A percentile compares a stretch with the other conserved stretches of the same genome.
Conservation (phyloP, 805 yeast genomes). For the Sugiyamaella americana region DNA sequence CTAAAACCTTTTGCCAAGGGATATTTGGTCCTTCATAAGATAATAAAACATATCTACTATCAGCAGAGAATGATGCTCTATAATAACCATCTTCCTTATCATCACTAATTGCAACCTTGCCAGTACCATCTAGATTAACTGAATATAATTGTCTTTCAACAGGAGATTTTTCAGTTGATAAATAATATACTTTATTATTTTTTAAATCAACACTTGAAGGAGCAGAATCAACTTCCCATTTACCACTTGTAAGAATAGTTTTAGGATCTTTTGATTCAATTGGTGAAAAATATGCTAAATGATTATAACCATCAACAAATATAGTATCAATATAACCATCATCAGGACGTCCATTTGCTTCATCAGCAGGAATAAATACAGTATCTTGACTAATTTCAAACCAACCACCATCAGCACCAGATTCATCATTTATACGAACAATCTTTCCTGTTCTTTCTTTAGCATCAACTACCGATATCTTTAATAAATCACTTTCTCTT, state of each 20-base stretch:
- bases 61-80: slow-evolving; percentile 69
- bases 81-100: slow-evolving; percentile 57
- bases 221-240: slow-evolving; percentile 86
- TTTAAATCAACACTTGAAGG: slow-evolving; percentile 46
- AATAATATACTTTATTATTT: slow-evolving; percentile 51
- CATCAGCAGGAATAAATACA: slow-evolving; percentile 48
- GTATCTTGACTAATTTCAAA: slow-evolving; percentile 69
- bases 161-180: slow-evolving; percentile 71
- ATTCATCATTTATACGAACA: slow-evolving; percentile 44
- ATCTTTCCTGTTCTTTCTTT: slow-evolving; percentile 31
- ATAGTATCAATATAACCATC: slow-evolving; percentile 79
- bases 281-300: slow-evolving; percentile 80
- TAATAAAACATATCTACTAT: slow-evolving; percentile 64
- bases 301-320: slow-evolving; percentile 47
- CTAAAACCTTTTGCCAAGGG: slow-evolving; percentile 71
- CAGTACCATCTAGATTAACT: slow-evolving; percentile 47
- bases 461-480: slow-evolving; percentile 51
- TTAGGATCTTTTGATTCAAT: slow-evolving; percentile 49
- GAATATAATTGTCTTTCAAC: slow-evolving; percentile 80
- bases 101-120: slow-evolving; percentile 43
- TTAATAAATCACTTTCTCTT: slow-evolving; percentile 60
- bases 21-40: slow-evolving; percentile 72
- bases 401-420: slow-evolving; percentile 55
- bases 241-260: slow-evolving; percentile 59
- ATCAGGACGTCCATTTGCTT: slow-evolving; percentile 35